These are phyloP conservation scores for Chaetothyriales sp. DNA, from an alignment of 2,329 filamentous ascomycete species.

Conservation along the genomic window DNA sequence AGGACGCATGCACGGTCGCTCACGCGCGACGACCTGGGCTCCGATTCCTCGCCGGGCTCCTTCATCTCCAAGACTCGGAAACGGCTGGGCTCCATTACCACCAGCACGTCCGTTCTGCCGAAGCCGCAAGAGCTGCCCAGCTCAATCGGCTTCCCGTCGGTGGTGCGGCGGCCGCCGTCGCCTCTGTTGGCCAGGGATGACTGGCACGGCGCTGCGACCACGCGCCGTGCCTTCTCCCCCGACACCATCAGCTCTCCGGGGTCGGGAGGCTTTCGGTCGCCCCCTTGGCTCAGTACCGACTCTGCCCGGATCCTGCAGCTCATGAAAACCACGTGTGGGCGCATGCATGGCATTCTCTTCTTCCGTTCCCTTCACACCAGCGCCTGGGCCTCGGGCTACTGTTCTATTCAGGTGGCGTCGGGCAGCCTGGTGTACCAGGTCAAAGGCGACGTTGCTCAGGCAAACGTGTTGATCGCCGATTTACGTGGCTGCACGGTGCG, in stretches of 20 bases:
- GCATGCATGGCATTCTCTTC: conserved; percentile 40
- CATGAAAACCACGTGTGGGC: conserved; percentile 39
- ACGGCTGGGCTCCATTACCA: conserved; percentile 17
- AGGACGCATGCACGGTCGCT: conserved; percentile 9
- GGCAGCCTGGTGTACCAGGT: conserved; percentile 38
- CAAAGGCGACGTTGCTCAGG: conserved; percentile 35
- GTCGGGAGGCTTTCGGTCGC: conserved; percentile 18
- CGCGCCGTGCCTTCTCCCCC: conserved; percentile 15
- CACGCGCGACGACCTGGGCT: conserved; percentile 7
- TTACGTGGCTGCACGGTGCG: conserved; percentile 37
- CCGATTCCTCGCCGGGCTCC: conserved; percentile 15
- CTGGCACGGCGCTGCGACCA: conserved; percentile 20
- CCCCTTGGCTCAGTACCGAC: conserved; percentile 31
- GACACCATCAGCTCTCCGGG: conserved; percentile 9
- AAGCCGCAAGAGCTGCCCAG: conserved; percentile 27
- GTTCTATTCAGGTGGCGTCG: conserved; percentile 38
- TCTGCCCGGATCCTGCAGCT: conserved; percentile 36
- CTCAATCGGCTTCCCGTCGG: conserved; percentile 37
- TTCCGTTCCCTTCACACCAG: conserved; percentile 31
- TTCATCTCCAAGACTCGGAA: conserved; percentile 18
- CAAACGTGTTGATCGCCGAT: conserved; percentile 37
- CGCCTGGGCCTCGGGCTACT: conserved; percentile 38
- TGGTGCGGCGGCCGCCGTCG: conserved; percentile 25
- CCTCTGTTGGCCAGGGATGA: conserved; percentile 19
- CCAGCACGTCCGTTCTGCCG: conserved; percentile 19